Conservation (phyloP, 1,284 basidiomycete species). For the Leccinum brunneo-olivaceum region DNA sequence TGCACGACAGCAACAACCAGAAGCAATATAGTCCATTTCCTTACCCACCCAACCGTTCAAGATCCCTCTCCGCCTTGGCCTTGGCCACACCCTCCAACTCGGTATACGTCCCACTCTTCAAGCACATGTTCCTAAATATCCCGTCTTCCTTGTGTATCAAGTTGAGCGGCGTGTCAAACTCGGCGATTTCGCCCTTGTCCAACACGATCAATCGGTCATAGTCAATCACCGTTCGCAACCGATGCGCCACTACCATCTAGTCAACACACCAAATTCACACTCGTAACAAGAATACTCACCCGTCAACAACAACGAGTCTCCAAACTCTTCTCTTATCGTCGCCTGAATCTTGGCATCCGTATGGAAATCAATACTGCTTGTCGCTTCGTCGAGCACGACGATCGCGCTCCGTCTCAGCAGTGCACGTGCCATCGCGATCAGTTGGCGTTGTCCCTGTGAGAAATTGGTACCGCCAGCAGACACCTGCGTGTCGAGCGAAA, state of each 20-base stretch:
- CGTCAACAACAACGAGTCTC: constrained; percentile 41
- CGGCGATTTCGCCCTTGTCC: constrained; percentile 60
- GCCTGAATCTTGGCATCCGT: constrained; percentile 60
- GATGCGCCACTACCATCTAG: constrained; percentile 39
- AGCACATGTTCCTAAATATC: constrained; percentile 74
- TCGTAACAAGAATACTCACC: constrained; percentile 28
- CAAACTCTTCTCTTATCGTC: constrained; percentile 63
- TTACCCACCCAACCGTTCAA: neutral
- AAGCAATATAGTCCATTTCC: neutral
- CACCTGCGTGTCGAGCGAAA: constrained; percentile 54
- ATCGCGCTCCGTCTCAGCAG: constrained; percentile 56
- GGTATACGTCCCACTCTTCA: constrained; percentile 72
- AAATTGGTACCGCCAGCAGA: constrained; percentile 65
- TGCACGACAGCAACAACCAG: neutral
- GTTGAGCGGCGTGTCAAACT: constrained; percentile 79
- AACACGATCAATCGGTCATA: constrained; percentile 69
- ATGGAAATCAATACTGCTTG: constrained; percentile 53
- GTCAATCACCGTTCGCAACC: constrained; percentile 50
- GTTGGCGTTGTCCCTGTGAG: constrained; percentile 66
- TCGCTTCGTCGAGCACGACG: constrained; percentile 71
- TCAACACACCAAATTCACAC: constrained; percentile 3
- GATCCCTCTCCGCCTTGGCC: constrained; percentile 36
- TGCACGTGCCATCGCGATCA: constrained; percentile 62
- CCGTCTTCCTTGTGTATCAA: constrained; percentile 69
- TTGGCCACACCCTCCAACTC: constrained; percentile 62